These are phyloP conservation scores for Botrytis aclada DNA, from an alignment of 2,329 filamentous ascomycete genomes.

Conservation along the genomic window DNA sequence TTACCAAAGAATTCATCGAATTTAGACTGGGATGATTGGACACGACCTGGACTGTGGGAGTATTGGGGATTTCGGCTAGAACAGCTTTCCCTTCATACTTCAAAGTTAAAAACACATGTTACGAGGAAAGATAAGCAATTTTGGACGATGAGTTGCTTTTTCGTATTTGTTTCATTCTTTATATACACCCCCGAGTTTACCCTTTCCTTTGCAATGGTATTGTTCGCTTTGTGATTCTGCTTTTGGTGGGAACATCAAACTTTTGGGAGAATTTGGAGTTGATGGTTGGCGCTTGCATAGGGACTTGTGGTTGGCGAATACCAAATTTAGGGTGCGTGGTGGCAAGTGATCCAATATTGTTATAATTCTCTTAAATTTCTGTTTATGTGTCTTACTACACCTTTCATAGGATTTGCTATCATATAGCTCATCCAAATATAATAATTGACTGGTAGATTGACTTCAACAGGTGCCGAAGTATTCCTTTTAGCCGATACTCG, in stretches of 20 bases:
- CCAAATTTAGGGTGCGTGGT: not conserved
- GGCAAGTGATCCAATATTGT: not conserved
- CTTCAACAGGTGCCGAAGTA: not conserved
- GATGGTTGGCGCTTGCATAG: not conserved
- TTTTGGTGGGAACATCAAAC: not conserved
- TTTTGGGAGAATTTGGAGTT: not conserved
- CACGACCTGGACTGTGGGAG: not conserved
- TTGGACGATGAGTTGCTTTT: not conserved
- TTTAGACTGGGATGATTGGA: conserved; percentile 26
- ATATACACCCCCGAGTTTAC: not conserved
- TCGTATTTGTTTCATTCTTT: not conserved
- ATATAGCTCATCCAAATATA: not conserved
- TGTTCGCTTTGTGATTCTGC: not conserved
- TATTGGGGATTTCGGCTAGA: not conserved
- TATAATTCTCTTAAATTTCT: not conserved
- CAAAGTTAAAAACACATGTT: not conserved
- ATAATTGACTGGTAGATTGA: not conserved
- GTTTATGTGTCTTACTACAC: not conserved
- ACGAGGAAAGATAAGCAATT: conserved; percentile 8
- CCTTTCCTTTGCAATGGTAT: not conserved
- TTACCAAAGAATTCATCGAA: conserved; percentile 14
- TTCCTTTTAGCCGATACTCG: not conserved
- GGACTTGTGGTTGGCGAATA: not conserved
- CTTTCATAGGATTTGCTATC: not conserved
- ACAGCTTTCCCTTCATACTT: not conserved